A percentile compares a stretch with the other conserved stretches of the same genome.
phyloP scores from a whole-genome alignment of 2,329 filamentous ascomycete genomes.

The Fusarium udum region DNA sequence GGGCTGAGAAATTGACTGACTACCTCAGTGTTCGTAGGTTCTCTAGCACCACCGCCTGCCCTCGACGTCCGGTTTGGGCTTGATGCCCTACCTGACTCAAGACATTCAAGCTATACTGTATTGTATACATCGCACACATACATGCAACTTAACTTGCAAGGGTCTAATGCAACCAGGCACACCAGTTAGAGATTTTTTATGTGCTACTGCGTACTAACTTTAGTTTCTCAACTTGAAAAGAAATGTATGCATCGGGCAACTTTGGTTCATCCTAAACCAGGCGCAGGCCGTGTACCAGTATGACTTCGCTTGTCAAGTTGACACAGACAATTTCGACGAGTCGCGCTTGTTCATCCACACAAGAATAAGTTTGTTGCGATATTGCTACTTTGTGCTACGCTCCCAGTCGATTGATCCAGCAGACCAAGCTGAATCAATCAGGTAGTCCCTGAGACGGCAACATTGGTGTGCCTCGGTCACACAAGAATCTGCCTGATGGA shows the following conservation, averaged over 20 bases:
- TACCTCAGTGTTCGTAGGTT: background rate
- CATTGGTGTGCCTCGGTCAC: background rate
- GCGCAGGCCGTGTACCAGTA: background rate
- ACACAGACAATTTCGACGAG: background rate
- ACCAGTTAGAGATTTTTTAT: conserved; percentile 23
- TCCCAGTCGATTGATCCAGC: background rate
- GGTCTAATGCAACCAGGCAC: conserved; percentile 24
- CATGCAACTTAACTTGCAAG: conserved; percentile 12
- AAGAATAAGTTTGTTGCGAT: conserved; percentile 3
- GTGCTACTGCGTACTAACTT: conserved; percentile 8
- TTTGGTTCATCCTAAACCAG: background rate
- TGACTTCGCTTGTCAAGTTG: conserved; percentile 10
- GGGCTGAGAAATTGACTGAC: background rate
- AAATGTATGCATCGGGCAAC: background rate
- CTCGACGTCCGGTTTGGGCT: conserved; percentile 9
- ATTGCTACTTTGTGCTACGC: conserved; percentile 3
- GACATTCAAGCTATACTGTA: conserved; percentile 10
- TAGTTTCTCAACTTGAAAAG: background rate
- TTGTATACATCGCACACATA: conserved; percentile 8
- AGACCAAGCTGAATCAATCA: background rate
- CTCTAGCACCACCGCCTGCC: background rate
- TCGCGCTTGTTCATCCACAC: conserved; percentile 17
- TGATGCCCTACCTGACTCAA: conserved; percentile 31
- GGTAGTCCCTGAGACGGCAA: background rate
- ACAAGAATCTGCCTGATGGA: background rate